Percentiles rank a stretch among this genome's conserved stretches.
These are phyloP conservation scores for Leptodermis oblonga DNA, from an alignment of 257 asterid genomes.

Conservation along the genomic window DNA sequence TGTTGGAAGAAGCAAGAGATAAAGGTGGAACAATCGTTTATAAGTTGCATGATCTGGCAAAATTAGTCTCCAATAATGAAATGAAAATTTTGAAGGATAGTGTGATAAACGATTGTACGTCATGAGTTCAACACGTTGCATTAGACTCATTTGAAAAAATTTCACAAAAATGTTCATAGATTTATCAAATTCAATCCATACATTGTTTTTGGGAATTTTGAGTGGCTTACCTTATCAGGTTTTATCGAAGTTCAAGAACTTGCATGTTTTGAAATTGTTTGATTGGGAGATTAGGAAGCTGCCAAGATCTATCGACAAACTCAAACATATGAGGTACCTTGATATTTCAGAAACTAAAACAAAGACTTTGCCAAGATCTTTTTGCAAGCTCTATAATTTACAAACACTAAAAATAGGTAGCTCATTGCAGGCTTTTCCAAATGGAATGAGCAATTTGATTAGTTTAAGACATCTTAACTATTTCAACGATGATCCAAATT, in stretches of 20 bases:
- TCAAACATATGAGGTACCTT: conserved; percentile 18
- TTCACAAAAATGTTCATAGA: too few species aligned
- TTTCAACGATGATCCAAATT: accelerated
- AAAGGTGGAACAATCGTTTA: background rate
- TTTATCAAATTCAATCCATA: too few species aligned
- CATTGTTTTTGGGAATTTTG: too few species aligned
- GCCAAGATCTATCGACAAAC: conserved; percentile 8
- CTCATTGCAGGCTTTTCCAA: background rate
- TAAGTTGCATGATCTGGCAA: conserved; percentile 35
- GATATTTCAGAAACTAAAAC: too few species aligned
- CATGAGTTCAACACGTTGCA: background rate
- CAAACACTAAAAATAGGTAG: conserved; percentile 6
- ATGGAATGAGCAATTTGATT: background rate
- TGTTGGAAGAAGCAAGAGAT: conserved; percentile 7
- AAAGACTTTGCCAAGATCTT: conserved; percentile 19
- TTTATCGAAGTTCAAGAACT: background rate
- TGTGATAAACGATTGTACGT: too few species aligned
- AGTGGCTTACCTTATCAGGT: background rate
- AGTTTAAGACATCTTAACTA: background rate
- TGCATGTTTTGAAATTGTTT: conserved; percentile 1
- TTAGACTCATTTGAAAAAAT: too few species aligned
- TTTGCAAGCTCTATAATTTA: conserved; percentile 22
- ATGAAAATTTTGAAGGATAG: too few species aligned
- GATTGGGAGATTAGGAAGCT: background rate
- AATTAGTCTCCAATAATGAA: conserved; percentile 9